phyloP scores from a whole-genome alignment of 441 rosid species.

The Aquilaria agallochum region DNA sequence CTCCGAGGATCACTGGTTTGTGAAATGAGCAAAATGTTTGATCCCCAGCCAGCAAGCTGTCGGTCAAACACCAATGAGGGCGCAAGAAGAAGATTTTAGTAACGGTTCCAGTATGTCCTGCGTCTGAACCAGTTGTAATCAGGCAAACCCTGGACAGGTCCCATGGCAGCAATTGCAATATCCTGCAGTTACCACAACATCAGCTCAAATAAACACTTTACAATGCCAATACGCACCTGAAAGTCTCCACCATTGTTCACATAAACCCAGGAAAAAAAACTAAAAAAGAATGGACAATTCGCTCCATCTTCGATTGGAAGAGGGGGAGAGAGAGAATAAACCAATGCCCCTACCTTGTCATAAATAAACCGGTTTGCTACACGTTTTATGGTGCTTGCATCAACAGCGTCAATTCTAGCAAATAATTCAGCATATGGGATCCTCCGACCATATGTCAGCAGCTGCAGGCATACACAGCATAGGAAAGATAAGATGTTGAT shows the following conservation, averaged over 20 bases:
- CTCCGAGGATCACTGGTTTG: constrained; percentile 10
- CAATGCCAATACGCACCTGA: background rate
- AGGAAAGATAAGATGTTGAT: background rate
- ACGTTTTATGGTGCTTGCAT: constrained; percentile 80
- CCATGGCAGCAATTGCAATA: constrained; percentile 92
- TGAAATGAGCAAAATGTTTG: constrained; percentile 21
- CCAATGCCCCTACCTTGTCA: constrained; percentile 57
- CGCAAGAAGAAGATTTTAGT: constrained; percentile 31
- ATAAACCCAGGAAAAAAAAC: too few species aligned
- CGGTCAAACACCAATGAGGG: constrained; percentile 8
- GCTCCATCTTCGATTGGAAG: background rate
- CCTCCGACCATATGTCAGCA: constrained; percentile 94
- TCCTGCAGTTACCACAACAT: constrained; percentile 45
- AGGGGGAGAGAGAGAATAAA: constrained; percentile 4
- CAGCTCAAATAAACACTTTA: background rate
- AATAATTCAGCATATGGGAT: constrained; percentile 88
- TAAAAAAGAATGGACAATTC: too few species aligned
- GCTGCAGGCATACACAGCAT: constrained; percentile 42
- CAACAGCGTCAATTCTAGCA: constrained; percentile 95
- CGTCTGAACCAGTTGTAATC: constrained; percentile 99
- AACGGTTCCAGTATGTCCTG: constrained; percentile 95
- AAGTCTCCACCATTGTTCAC: too few species aligned
- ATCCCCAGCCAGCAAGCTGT: background rate
- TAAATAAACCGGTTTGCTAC: constrained; percentile 90
- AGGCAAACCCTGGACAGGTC: constrained; percentile 83